Conservation (phyloP, 148 eudicot species). For the Persicaria tinctoria region DNA sequence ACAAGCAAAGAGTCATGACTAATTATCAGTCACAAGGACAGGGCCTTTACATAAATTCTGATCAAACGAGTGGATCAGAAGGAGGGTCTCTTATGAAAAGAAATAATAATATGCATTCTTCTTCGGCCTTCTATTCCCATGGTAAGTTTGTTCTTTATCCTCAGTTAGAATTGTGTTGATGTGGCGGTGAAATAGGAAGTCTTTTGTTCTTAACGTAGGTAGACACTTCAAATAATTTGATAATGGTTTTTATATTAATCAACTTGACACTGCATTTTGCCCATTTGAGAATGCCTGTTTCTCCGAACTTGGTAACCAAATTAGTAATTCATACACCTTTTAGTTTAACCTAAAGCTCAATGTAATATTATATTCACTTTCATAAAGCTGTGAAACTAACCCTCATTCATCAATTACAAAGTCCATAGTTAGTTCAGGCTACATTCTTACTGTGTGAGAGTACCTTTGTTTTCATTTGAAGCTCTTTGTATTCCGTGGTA, state of each 20-base stretch:
- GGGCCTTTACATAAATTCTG: conserved; percentile 8
- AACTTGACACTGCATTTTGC: no score
- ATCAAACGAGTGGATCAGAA: conserved; percentile 7
- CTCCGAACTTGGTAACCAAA: neutral
- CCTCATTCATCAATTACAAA: neutral
- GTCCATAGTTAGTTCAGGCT: neutral
- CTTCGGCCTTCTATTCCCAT: conserved; percentile 1
- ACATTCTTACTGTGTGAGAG: neutral
- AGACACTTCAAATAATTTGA: no score
- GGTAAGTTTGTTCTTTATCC: conserved; percentile 1
- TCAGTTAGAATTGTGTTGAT: neutral
- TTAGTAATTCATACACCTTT: neutral
- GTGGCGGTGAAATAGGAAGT: neutral
- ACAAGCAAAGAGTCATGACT: neutral
- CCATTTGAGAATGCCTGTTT: no score
- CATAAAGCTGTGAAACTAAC: neutral
- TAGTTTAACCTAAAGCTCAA: neutral
- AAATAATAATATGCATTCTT: neutral
- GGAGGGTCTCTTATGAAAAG: conserved; percentile 7
- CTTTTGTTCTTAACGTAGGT: neutral
- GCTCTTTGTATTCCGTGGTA: neutral
- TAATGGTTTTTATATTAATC: no score
- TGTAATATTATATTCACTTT: neutral
- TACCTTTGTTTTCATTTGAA: neutral
- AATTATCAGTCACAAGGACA: neutral